Evolutionary conservation across 2,329 filamentous ascomycete species (phyloP).

Genomic region (Pyricularia grisea): DNA sequence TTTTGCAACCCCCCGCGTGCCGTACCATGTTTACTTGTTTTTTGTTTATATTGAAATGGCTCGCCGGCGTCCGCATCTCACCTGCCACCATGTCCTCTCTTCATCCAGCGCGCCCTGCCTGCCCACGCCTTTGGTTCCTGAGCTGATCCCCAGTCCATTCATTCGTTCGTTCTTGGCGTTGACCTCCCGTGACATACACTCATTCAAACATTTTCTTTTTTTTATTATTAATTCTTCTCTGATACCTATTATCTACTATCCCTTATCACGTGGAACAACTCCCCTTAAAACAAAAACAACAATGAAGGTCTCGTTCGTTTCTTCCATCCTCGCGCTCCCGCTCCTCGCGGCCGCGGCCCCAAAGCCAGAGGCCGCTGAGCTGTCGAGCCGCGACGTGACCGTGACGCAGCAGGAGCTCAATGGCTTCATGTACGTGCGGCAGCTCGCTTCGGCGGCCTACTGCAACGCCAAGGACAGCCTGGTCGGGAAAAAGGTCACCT

Average conservation of each 20-base stretch:
- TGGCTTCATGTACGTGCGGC: constrained; percentile 36
- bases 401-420: constrained; percentile 24
- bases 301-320: not conserved
- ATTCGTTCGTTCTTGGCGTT: not conserved
- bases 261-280: not conserved
- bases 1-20: not conserved
- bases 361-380: not conserved
- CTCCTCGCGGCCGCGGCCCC: not conserved
- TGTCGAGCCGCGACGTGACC: constrained; percentile 5
- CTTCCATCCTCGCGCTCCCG: not conserved
- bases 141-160: not conserved
- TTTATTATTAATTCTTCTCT: not conserved
- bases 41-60: not conserved
- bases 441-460: constrained; percentile 43
- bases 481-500: constrained; percentile 30
- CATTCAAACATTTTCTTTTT: not conserved
- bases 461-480: constrained; percentile 36
- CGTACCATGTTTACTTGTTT: not conserved
- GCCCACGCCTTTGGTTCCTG: not conserved
- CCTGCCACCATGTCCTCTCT: too few relatives aligned
- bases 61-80: not conserved
- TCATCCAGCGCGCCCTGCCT: not conserved
- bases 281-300: not conserved
- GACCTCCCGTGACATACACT: not conserved
- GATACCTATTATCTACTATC: not conserved